Evolutionary conservation across 2,329 filamentous ascomycete species (phyloP), one percentile per base, ranked within the genome.

Genomic region (Capronia epimyces): DNA sequence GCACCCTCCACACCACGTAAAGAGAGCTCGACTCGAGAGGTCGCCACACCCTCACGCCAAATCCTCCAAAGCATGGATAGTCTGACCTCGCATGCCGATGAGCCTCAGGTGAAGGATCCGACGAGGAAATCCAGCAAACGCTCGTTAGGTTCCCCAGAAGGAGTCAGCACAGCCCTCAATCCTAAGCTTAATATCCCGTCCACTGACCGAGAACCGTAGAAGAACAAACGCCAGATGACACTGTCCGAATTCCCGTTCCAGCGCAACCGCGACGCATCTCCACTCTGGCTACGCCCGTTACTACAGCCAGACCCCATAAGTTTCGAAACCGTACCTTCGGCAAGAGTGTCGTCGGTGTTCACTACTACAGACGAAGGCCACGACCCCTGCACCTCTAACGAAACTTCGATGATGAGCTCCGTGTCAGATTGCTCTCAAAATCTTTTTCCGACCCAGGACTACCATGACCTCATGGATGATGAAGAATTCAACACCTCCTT

Each of bases 391-490:
- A 3, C 18, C 3, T 57, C 50, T 3, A 51, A 49, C 18, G 41
- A 47, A 3, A 57, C 50, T 9, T 57, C 54, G 15, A 43, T 57
- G 27, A 13, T 40, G 2, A 43, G 43, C 31, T 31, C 39, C 16
- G n/a, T 15, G 5, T 15, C 8, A 36, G 21, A 24, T 16, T 49
- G 50, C 12, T 49, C 48, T 9, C 50, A 52, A 31, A 46, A 59
- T 16, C 20, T 51, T 6, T 56, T 57, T 21, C 54, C 58, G 10
- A 58, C 53, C 4, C 50, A 59, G 37, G 56, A 58, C 25, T 32
- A 31, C 21, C 18, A 42, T 4, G 55, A 53, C 15, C 13, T 52
- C 2, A 27, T 56, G 15, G 21, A 47, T 43, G 53, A 60, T 41
- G 49, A 53, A n/a, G 31, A 46, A 13, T 55, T 55, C 36, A 44